Base-by-base conservation (phyloP, 768 basidiomycete genomes). In the Termitomyces sp. region DNA sequence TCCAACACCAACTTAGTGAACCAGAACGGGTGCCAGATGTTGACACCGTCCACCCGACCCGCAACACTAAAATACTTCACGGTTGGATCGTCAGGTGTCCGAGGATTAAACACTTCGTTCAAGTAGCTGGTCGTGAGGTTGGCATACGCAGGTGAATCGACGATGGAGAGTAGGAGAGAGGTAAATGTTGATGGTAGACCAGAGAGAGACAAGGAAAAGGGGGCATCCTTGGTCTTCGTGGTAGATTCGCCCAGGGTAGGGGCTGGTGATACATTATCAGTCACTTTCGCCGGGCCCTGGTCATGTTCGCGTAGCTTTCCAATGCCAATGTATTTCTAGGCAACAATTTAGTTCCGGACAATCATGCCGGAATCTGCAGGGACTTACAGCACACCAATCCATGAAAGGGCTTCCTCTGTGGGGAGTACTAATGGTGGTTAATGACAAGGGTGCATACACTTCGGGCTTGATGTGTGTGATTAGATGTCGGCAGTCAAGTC, bases 351-450 rank as follows among this genome's bases (percentile, higher is more conserved):
- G 55, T 55, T 59, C 37, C 9, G 16, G 22, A 30, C 16, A 33
- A 8, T 39, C 12, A 9, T 40, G 34, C 16, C 3, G 50, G 27
- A 58, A 49, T 30, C 40, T 47, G 46, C 18, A 34, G 36, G 34
- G 10, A 81, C 89, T 67, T 66, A 91, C 92, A 49, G 85, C 81
- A 75, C 96, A 98, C 97, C 97, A 99, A 70, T 97, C 93, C 97
- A 99, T 99, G 72, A 99, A 98, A 1, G 96, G 95, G 64, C 91
- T 93, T 34, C 97, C 96, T 18, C 93, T 83, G 70, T 99, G 97
- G 16, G 97, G 97, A 0, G 97, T 98, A 26, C 88, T 86, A 62
- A 99, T 82, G 22, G 87, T 91, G 1, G 91, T 98, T 58, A 99
- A 75, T 7, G 93, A 95, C 32, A 94, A 72, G 1, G 97, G 95